Conservation (phyloP, 176 grass and related monocot genomes). For the Oryza officinalis region DNA sequence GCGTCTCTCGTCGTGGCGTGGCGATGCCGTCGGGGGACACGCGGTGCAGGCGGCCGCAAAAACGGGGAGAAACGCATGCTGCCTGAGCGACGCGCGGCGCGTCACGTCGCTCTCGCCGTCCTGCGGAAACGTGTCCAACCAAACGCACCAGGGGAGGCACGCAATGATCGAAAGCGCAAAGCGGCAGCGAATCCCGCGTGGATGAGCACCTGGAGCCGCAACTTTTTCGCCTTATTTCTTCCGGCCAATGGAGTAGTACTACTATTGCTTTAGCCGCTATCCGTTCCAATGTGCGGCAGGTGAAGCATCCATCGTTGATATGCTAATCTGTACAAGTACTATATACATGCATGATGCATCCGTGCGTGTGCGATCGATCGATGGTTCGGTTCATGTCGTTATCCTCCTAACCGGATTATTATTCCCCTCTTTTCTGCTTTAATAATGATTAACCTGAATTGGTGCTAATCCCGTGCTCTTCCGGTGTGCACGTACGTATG, state of each 20-base stretch:
- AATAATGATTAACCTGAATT: slow-evolving; percentile 16
- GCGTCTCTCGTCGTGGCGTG: background rate
- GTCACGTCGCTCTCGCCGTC: background rate
- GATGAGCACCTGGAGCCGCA: background rate
- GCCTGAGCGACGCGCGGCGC: background rate
- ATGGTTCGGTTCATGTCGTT: slow-evolving; percentile 31
- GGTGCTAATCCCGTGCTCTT: background rate
- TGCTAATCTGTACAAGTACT: too few species aligned
- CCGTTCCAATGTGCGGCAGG: background rate
- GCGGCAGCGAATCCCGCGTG: slow-evolving; percentile 12
- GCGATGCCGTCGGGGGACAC: background rate
- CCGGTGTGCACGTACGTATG: background rate
- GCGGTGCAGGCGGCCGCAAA: background rate
- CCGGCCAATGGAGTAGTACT: too few species aligned
- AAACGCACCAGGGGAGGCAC: background rate
- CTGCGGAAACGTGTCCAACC: background rate
- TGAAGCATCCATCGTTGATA: background rate
- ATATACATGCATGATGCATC: too few species aligned
- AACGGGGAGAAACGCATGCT: background rate
- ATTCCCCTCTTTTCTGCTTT: background rate
- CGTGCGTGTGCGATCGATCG: background rate
- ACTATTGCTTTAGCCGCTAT: background rate
- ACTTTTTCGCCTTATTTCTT: background rate
- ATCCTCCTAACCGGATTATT: slow-evolving; percentile 13
- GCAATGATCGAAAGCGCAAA: background rate